Evolutionary conservation across 208 protist species (phyloP), one percentile per base, ranked within the genome.

Genomic region (Herpetomonas samuelpessoai): DNA sequence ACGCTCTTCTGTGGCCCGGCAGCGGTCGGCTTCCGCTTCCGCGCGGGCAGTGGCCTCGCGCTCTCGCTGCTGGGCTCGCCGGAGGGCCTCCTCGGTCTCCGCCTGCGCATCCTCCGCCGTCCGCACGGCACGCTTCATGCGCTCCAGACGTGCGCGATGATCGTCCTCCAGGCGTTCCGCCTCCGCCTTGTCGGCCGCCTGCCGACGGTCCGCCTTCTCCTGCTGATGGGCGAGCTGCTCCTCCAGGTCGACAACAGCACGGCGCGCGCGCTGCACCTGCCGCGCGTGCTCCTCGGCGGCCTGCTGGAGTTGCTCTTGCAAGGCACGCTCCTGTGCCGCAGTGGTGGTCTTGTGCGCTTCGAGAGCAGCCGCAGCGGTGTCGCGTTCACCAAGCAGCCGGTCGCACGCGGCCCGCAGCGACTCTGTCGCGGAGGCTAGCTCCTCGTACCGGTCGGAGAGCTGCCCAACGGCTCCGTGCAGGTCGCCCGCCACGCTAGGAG

Each of bases 101-200:
- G 28, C 62, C 30, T 50, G 24, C 39, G 22, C 25, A 2, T 39
- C 53, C 27, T 28, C 49, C 21, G 29, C 35, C 2, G 58, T 39
- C 7, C 62, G 69, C 45, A 77, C 21, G 2, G 48, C 35, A 14
- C 56, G 41, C 53, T 50, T n/a, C 35, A 70, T 49, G 0, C 48
- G 44, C 14, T 52, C 50, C 19, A 76, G 38, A 25, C 65, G 62
- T 18, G 51, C 49, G 12, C 39, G 56, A n/a, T 62, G 35, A 10
- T 38, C 52, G 10, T 57, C 48, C 44, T 65, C 24, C 3, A 19
- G 22, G 19, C 54, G 52, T 10, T 51, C 44, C 41, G 68, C 41
- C 44, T 70, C 26, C 21, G 35, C 35, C 6, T 38, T 45, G n/a
- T 30, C 25, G 2, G 31, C 31, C 18, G 46, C 39, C 49, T 45